phyloP scores from a whole-genome alignment of 495 filamentous ascomycete species.

The Daldinia loculata region DNA sequence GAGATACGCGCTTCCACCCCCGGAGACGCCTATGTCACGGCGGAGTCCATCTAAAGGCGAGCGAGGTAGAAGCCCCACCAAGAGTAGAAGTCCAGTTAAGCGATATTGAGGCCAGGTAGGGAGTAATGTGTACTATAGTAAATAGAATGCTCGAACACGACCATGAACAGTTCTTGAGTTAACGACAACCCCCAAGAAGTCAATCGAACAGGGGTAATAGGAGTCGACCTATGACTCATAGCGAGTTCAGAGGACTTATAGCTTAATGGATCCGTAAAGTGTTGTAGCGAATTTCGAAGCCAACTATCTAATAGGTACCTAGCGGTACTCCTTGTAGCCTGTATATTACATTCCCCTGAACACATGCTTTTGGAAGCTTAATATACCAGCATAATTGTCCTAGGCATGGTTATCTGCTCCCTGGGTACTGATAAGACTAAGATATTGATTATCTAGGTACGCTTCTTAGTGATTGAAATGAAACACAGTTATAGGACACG shows the following conservation, averaged over 20 bases:
- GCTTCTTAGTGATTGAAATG: no score
- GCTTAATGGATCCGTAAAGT: not conserved
- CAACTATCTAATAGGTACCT: no score
- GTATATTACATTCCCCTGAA: no score
- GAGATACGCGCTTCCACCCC: slow-evolving; percentile 47
- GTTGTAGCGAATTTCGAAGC: not conserved
- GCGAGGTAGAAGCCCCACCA: slow-evolving; percentile 53
- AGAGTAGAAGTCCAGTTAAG: slow-evolving; percentile 52
- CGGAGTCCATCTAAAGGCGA: slow-evolving; percentile 58
- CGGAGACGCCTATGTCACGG: slow-evolving; percentile 51
- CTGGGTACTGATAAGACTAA: no score
- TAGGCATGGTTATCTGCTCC: no score
- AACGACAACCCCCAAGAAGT: not conserved
- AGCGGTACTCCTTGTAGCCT: no score
- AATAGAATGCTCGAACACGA: not conserved
- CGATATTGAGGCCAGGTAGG: slow-evolving; percentile 41
- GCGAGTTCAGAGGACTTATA: not conserved
- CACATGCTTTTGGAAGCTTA: no score
- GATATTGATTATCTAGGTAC: no score
- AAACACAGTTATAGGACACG: no score
- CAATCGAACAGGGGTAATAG: not conserved
- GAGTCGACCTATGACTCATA: not conserved
- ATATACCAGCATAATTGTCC: no score
- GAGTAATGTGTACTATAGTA: slow-evolving; percentile 16
- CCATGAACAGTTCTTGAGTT: not conserved